Percentiles rank a stretch among this genome's conserved stretches.
Conservation (phyloP, 306 rosid genomes). For the Adenanthera pavonina region DNA sequence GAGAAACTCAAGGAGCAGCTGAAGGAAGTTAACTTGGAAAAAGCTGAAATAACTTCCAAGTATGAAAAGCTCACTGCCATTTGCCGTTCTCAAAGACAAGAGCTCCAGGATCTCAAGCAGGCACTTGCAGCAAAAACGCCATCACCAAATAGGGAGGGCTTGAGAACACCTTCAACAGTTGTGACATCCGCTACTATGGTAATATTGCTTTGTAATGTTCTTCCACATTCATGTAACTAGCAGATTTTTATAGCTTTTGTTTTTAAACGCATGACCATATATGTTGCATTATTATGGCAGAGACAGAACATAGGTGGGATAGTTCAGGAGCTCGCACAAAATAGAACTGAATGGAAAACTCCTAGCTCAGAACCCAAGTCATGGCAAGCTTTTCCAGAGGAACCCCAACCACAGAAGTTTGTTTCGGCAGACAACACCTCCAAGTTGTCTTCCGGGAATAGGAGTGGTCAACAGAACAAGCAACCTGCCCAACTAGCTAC, state of each 20-base stretch:
- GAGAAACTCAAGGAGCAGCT: conserved; percentile 81
- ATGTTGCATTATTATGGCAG: conserved; percentile 23
- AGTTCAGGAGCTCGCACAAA: conserved; percentile 49
- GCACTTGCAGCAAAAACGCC: conserved; percentile 71
- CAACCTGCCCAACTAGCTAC: conserved; percentile 45
- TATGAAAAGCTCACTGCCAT: conserved; percentile 89
- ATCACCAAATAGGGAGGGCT: conserved; percentile 55
- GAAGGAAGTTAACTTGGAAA: conserved; percentile 69
- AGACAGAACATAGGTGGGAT: conserved; percentile 43
- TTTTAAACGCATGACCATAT: conserved; percentile 7
- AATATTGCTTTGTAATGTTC: conserved; percentile 25
- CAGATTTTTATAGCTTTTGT: conserved; percentile 16
- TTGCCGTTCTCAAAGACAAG: conserved; percentile 95
- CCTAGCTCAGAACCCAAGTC: conserved; percentile 63
- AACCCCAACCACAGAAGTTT: conserved; percentile 51
- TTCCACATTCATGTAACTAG: conserved; percentile 14
- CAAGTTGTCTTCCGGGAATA: conserved; percentile 66
- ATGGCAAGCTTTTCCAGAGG: conserved; percentile 87
- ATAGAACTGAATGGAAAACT: conserved; percentile 60
- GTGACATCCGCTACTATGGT: conserved; percentile 52
- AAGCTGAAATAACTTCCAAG: conserved; percentile 82
- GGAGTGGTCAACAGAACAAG: conserved; percentile 61
- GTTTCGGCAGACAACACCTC: conserved; percentile 44
- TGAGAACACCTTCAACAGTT: conserved; percentile 47
- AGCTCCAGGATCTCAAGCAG: conserved; percentile 90